phyloP scores from a whole-genome alignment of 148 eudicot genomes.

The Fagopyrum homotropicum region DNA sequence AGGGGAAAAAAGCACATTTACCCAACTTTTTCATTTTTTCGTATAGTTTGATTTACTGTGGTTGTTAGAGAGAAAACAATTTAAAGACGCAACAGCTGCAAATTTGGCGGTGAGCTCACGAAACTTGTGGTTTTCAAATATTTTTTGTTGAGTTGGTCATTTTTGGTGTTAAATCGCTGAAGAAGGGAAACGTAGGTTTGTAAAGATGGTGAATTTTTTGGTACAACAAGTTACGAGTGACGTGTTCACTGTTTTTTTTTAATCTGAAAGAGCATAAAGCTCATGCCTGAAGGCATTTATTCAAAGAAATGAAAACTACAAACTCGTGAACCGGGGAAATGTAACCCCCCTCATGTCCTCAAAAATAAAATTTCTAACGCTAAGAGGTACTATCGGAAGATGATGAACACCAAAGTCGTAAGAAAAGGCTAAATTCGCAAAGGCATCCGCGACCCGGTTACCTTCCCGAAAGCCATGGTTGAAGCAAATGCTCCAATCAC shows the following conservation, averaged over 20 bases:
- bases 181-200: neutral
- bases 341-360: too few relatives aligned
- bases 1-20: neutral
- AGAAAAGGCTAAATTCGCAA: too few relatives aligned
- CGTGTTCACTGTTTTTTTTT: neutral
- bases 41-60: slow-evolving; percentile 10
- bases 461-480: too few relatives aligned
- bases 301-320: too few relatives aligned
- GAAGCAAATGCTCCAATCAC: too few relatives aligned
- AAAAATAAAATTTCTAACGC: too few relatives aligned
- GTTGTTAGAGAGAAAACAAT: neutral
- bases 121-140: slow-evolving; percentile 3
- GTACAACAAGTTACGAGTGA: slow-evolving; percentile 86
- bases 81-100: neutral
- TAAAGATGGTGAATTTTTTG: slow-evolving; percentile 71
- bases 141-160: neutral
- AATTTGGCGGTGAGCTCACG: neutral
- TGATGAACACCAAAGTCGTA: too few relatives aligned
- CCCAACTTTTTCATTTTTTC: neutral
- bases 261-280: too few relatives aligned
- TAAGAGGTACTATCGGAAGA: too few relatives aligned
- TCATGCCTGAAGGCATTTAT: too few relatives aligned
- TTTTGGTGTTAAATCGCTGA: neutral
- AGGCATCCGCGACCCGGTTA: too few relatives aligned
- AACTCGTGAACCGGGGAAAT: too few relatives aligned